phyloP scores from a whole-genome alignment of 1,284 basidiomycete species.

The Polyporus tsugae region DNA sequence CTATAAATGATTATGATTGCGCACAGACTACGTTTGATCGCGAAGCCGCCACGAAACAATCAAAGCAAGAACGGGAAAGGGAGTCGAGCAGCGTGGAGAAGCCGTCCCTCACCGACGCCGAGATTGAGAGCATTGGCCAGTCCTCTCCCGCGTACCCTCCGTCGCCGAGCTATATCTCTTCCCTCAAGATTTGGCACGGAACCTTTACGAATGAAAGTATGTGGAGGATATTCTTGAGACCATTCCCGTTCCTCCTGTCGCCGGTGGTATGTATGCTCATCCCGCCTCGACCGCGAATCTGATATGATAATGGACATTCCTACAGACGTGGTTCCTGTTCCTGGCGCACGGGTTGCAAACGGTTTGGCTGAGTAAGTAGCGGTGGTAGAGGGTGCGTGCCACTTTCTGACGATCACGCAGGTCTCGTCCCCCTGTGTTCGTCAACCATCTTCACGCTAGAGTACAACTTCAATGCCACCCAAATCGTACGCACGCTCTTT shows the following conservation, averaged over 20 bases:
- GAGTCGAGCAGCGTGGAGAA: slow-evolving; percentile 44
- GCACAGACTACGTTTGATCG: slow-evolving; percentile 44
- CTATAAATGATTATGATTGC: not conserved
- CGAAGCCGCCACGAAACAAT: not conserved
- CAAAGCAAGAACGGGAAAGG: slow-evolving; percentile 21
- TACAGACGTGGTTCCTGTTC: slow-evolving; percentile 49
- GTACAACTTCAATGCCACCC: slow-evolving; percentile 49
- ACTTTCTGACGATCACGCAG: slow-evolving; percentile 34
- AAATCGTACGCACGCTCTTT: slow-evolving; percentile 38
- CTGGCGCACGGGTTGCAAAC: slow-evolving; percentile 49
- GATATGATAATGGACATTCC: not conserved
- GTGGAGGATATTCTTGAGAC: slow-evolving; percentile 46
- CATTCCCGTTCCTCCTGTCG: slow-evolving; percentile 51
- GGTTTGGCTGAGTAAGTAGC: slow-evolving; percentile 50
- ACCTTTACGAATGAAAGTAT: slow-evolving; percentile 45
- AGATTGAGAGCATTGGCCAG: slow-evolving; percentile 21
- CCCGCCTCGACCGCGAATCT: not conserved
- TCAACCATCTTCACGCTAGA: slow-evolving; percentile 53
- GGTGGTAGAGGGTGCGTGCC: not conserved
- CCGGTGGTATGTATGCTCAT: slow-evolving; percentile 44
- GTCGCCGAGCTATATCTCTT: slow-evolving; percentile 39
- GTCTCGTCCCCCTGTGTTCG: slow-evolving; percentile 51
- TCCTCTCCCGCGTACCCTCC: slow-evolving; percentile 2
- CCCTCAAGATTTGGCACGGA: slow-evolving; percentile 48
- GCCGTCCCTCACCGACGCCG: not conserved